Evolutionary conservation across 306 rosid species (phyloP).

Genomic region (Inga leiocalycina): DNA sequence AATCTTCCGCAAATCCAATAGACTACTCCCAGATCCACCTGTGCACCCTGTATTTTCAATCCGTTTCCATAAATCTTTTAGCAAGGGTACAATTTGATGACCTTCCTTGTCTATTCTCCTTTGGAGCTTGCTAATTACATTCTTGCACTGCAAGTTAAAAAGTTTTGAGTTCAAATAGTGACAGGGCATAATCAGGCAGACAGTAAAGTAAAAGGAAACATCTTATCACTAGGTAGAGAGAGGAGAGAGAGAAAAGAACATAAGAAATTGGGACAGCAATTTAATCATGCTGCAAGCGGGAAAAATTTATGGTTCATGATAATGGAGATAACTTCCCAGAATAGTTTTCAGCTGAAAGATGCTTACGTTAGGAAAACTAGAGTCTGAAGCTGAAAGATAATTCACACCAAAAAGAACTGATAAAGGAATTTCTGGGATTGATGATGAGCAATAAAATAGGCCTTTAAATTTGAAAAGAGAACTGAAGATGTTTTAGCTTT

Average conservation of each 20-base stretch:
- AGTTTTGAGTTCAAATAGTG: slow-evolving; percentile 34
- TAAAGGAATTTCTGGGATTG: neutral
- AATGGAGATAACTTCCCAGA: neutral
- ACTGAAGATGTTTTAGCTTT: neutral
- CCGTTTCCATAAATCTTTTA: slow-evolving; percentile 96
- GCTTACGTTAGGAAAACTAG: neutral
- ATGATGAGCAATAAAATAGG: neutral
- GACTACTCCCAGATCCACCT: slow-evolving; percentile 66
- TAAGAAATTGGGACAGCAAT: neutral
- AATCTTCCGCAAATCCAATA: slow-evolving; percentile 82
- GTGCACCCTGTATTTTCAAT: slow-evolving; percentile 67
- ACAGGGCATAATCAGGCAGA: slow-evolving; percentile 4
- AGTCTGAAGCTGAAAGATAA: neutral
- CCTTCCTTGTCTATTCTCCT: slow-evolving; percentile 96
- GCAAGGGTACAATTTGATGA: slow-evolving; percentile 83
- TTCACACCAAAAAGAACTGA: neutral
- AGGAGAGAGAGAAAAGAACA: neutral
- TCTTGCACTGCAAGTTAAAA: slow-evolving; percentile 80
- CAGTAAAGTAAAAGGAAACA: slow-evolving; percentile 15
- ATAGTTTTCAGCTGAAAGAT: neutral
- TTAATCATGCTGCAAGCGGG: neutral
- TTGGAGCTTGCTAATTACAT: slow-evolving; percentile 92
- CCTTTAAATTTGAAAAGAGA: neutral
- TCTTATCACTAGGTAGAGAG: slow-evolving; percentile 3
- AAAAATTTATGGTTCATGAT: neutral